Percentiles rank a stretch among this genome's conserved stretches.
Conservation (phyloP, 2,329 filamentous ascomycete species). For the Whalleya microplaca region DNA sequence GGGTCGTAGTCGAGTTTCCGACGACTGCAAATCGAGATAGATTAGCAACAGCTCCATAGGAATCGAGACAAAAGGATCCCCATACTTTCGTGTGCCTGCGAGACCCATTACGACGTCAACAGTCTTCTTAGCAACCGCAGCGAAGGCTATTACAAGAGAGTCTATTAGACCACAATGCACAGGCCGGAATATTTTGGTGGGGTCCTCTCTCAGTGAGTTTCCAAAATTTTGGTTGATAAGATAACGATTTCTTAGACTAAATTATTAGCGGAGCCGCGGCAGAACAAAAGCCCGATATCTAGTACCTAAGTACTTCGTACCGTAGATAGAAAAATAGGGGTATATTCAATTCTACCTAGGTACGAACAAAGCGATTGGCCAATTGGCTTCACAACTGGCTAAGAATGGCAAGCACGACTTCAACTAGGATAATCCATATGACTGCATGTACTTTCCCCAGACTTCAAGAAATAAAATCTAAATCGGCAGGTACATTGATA, state of each 20-base stretch:
- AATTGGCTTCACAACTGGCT: background rate
- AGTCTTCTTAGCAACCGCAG: conserved; percentile 2
- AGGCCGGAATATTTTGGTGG: conserved; percentile 9
- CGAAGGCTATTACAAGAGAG: conserved; percentile 1
- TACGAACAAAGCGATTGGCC: background rate
- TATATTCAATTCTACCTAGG: background rate
- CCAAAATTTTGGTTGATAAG: conserved; percentile 21
- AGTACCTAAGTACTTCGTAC: background rate
- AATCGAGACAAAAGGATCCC: background rate
- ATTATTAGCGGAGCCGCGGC: conserved; percentile 7
- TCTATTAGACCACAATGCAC: background rate
- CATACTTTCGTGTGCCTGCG: conserved; percentile 33
- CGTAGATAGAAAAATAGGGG: too few species aligned
- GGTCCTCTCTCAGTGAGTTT: conserved; percentile 3
- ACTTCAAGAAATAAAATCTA: background rate
- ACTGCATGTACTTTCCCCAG: background rate
- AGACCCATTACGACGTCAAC: conserved; percentile 32
- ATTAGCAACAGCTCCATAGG: conserved; percentile 5
- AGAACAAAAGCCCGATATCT: background rate
- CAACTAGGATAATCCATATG: background rate
- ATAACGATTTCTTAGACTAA: background rate
- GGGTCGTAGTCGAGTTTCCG: conserved; percentile 86
- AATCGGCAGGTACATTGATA: background rate
- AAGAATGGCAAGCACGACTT: conserved; percentile 5
- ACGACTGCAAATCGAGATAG: conserved; percentile 33